Evolutionary conservation across 441 rosid species (phyloP).

Genomic region (Codiaeum variegatum): DNA sequence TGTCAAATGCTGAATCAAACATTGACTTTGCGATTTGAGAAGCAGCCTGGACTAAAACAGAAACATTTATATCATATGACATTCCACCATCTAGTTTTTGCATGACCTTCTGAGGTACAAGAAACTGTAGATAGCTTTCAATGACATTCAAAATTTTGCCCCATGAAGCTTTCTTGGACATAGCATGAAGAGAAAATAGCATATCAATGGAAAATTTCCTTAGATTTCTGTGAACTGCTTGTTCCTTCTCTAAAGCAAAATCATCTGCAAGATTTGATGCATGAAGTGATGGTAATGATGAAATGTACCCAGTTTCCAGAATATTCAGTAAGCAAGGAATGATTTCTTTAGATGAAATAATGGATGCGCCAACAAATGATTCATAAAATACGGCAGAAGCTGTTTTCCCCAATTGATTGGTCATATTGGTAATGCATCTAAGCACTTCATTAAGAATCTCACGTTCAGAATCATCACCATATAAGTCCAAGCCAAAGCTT

Average conservation of each 20-base stretch:
- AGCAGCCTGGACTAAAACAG: slow-evolving; percentile 72
- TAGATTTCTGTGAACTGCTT: slow-evolving; percentile 60
- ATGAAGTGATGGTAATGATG: slow-evolving; percentile 40
- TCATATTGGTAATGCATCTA: slow-evolving; percentile 53
- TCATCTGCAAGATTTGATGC: slow-evolving; percentile 55
- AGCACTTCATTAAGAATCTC: slow-evolving; percentile 69
- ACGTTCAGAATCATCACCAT: slow-evolving; percentile 42
- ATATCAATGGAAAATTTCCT: slow-evolving; percentile 77
- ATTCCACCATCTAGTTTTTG: slow-evolving; percentile 44
- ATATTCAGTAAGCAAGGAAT: slow-evolving; percentile 71
- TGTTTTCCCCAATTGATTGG: slow-evolving; percentile 80
- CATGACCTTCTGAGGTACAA: slow-evolving; percentile 69
- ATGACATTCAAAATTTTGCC: slow-evolving; percentile 57
- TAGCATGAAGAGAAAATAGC: slow-evolving; percentile 62
- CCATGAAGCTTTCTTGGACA: slow-evolving; percentile 79
- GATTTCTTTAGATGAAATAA: slow-evolving; percentile 69
- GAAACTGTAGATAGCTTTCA: slow-evolving; percentile 63
- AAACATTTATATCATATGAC: slow-evolving; percentile 42
- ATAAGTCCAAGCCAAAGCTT: slow-evolving; percentile 43
- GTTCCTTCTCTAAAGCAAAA: slow-evolving; percentile 64
- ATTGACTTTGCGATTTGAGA: slow-evolving; percentile 79
- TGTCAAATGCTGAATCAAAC: slow-evolving; percentile 84
- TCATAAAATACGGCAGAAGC: slow-evolving; percentile 82
- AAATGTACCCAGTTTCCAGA: slow-evolving; percentile 72
- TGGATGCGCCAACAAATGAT: slow-evolving; percentile 52